A percentile compares a stretch with the other conserved stretches of the same genome.
Conservation (phyloP, 495 filamentous ascomycete genomes). For the Penicillium ucsense region DNA sequence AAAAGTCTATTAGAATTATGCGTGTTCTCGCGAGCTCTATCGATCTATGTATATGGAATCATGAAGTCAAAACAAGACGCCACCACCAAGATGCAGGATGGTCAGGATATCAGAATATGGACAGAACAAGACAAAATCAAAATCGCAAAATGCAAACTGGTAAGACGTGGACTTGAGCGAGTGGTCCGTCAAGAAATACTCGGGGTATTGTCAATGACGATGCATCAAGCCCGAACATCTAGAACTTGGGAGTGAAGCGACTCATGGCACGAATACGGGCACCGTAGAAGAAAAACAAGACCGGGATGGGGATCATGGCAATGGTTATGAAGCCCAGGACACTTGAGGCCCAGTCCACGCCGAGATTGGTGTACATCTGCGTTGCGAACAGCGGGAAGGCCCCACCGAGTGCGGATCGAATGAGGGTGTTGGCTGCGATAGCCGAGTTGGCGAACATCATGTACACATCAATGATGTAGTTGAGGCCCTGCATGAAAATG, state of each 20-base stretch:
- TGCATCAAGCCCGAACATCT: not conserved
- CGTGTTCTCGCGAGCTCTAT: too few species aligned
- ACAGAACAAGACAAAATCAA: too few species aligned
- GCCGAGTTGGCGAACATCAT: constrained; percentile 51
- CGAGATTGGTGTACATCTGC: constrained; percentile 52
- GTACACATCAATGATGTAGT: constrained; percentile 58
- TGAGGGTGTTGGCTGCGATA: constrained; percentile 57
- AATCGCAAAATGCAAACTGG: too few species aligned
- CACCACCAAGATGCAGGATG: too few species aligned
- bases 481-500: constrained; percentile 50
- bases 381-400: constrained; percentile 58
- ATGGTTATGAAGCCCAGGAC: constrained; percentile 55
- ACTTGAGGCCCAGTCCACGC: constrained; percentile 54
- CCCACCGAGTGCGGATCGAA: constrained; percentile 52
- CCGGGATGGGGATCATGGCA: constrained; percentile 58
- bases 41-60: too few species aligned
- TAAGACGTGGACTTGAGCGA: too few species aligned
- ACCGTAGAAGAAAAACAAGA: constrained; percentile 63
- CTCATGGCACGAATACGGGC: constrained; percentile 48
- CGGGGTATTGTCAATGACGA: too few species aligned
- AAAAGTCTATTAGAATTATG: too few species aligned
- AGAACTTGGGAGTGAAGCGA: constrained; percentile 37
- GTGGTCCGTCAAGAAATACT: too few species aligned
- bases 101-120: too few species aligned
- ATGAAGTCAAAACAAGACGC: too few species aligned